Evolutionary conservation across 2,329 filamentous ascomycete genomes (phyloP).

Genomic region (Waltergamsia citrina): DNA sequence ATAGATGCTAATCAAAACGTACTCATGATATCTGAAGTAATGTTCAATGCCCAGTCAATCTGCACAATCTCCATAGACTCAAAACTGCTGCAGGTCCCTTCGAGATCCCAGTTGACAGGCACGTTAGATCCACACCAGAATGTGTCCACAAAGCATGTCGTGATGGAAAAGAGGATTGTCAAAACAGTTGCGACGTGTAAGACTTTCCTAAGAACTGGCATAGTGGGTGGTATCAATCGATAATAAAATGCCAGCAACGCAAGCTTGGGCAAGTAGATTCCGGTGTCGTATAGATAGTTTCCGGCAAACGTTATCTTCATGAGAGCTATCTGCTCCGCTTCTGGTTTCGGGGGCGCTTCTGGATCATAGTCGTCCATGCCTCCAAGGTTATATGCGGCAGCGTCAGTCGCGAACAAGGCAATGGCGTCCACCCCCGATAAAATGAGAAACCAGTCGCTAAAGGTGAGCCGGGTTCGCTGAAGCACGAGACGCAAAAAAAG

Average conservation of each 20-base stretch:
- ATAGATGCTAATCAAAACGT: no score
- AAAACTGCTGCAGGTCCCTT: constrained; percentile 13
- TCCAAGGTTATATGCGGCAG: constrained; percentile 14
- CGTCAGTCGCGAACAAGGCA: constrained; percentile 15
- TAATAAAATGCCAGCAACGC: constrained; percentile 17
- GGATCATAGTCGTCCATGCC: constrained; percentile 16
- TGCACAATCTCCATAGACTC: constrained; percentile 15
- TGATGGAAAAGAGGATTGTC: constrained; percentile 12
- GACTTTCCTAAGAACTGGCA: constrained; percentile 12
- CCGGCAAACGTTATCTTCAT: constrained; percentile 18
- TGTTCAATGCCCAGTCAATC: constrained; percentile 18
- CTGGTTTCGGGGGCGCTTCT: constrained; percentile 3
- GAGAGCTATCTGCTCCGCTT: constrained; percentile 9
- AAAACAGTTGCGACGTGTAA: constrained; percentile 11
- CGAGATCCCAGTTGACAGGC: constrained; percentile 14
- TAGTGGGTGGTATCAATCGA: constrained; percentile 13
- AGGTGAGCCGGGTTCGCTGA: constrained; percentile 14
- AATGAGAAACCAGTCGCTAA: constrained; percentile 17
- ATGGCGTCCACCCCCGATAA: constrained; percentile 13
- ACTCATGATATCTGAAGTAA: constrained; percentile 10
- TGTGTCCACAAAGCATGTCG: constrained; percentile 15
- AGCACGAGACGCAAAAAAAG: constrained; percentile 13
- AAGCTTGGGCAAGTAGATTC: constrained; percentile 17
- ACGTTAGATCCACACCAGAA: constrained; percentile 19
- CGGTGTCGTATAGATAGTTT: constrained; percentile 20